Percentiles rank a stretch among this genome's conserved stretches.
Evolutionary conservation across 345 rosid species (phyloP).

Genomic region (Salix arbutifolia): DNA sequence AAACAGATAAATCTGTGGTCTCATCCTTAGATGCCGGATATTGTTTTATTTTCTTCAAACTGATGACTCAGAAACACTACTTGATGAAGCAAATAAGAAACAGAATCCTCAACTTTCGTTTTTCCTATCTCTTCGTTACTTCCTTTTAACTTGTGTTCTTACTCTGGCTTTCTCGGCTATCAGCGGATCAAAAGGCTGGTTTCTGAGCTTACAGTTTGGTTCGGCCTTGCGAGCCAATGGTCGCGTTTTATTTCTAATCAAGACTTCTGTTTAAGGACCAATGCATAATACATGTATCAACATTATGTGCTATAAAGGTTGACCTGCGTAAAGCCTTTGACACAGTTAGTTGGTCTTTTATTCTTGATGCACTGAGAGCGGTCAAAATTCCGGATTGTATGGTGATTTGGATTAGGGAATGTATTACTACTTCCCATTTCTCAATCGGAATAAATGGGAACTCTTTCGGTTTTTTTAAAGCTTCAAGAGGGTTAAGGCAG

Average conservation of each 20-base stretch:
- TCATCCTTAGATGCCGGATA: conserved; percentile 29
- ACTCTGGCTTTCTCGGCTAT: not conserved
- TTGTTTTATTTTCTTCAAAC: not conserved
- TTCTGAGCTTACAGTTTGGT: not conserved
- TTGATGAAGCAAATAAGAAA: not conserved
- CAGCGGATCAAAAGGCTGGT: not conserved
- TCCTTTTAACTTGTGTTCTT: not conserved
- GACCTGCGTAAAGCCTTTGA: too few relatives aligned
- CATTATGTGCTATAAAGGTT: too few relatives aligned
- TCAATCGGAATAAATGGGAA: too few relatives aligned
- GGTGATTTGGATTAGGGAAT: too few relatives aligned
- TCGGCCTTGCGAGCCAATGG: not conserved
- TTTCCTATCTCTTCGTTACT: not conserved
- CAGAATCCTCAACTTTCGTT: not conserved
- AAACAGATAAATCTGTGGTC: conserved; percentile 68
- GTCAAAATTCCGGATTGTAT: too few relatives aligned
- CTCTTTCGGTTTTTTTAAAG: too few relatives aligned
- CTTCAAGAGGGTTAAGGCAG: too few relatives aligned
- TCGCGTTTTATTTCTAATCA: not conserved
- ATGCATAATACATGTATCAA: not conserved
- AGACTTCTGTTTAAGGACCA: not conserved
- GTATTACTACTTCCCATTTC: too few relatives aligned
- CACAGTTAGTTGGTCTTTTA: too few relatives aligned
- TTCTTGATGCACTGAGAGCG: too few relatives aligned
- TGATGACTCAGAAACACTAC: not conserved